Evolutionary conservation across 2,329 filamentous ascomycete species (phyloP).

Genomic region (Epichloe baconii): DNA sequence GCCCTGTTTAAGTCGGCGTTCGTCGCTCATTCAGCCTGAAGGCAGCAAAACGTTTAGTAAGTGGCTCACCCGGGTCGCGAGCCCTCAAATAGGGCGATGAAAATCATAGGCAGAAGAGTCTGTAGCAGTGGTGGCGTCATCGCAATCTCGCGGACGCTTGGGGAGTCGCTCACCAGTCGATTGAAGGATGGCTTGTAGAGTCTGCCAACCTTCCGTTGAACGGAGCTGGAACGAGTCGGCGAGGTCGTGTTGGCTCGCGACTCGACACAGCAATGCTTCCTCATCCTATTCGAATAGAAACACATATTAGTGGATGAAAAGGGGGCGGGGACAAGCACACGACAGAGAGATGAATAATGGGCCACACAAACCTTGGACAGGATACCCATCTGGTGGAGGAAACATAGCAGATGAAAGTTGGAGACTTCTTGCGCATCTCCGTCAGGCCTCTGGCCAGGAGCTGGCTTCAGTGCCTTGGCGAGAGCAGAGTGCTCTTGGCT

Average conservation of each 20-base stretch:
- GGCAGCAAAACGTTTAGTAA: slow-evolving; percentile 55
- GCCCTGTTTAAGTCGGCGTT: background rate
- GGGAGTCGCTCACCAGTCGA: slow-evolving; percentile 93
- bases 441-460: slow-evolving; percentile 43
- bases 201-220: slow-evolving; percentile 86
- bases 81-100: slow-evolving; percentile 1
- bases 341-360: background rate
- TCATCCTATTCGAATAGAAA: slow-evolving; percentile 53
- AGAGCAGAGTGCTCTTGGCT: slow-evolving; percentile 64
- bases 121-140: slow-evolving; percentile 16
- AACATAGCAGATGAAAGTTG: slow-evolving; percentile 90
- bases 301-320: background rate
- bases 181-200: slow-evolving; percentile 82
- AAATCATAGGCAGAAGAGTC: slow-evolving; percentile 12
- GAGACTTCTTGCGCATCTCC: slow-evolving; percentile 59
- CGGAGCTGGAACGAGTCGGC: slow-evolving; percentile 72
- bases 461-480: slow-evolving; percentile 54
- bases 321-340: background rate
- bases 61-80: slow-evolving; percentile 34
- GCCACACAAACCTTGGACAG: slow-evolving; percentile 60
- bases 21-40: slow-evolving; percentile 44
- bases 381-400: slow-evolving; percentile 66
- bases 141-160: slow-evolving; percentile 47
- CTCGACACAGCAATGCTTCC: slow-evolving; percentile 70
- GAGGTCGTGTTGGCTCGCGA: slow-evolving; percentile 69